Percentiles rank a stretch among this genome's conserved stretches.
Conservation (phyloP, 2,329 filamentous ascomycete genomes). For the Clarireedia paspali region DNA sequence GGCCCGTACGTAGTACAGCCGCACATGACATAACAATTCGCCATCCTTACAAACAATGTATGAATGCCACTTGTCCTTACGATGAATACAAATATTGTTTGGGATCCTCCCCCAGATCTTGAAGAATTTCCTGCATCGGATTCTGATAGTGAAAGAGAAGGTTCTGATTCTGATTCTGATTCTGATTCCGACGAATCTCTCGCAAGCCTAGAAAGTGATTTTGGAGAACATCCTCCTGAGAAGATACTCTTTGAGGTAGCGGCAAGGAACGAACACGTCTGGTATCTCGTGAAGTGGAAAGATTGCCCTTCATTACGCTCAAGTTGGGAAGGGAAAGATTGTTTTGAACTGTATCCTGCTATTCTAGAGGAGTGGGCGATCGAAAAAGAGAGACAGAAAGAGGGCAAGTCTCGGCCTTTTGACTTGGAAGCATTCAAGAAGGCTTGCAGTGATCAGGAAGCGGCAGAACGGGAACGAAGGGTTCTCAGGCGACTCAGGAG, state of each 20-base stretch:
- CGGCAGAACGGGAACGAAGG: conserved; percentile 21
- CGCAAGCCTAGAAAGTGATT: conserved; percentile 27
- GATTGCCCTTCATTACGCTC: conserved; percentile 28
- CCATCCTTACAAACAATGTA: not conserved
- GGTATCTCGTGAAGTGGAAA: conserved; percentile 30
- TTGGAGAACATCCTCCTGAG: conserved; percentile 26
- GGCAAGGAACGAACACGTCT: conserved; percentile 19
- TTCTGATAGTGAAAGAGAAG: conserved; percentile 17
- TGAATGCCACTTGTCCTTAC: conserved; percentile 26
- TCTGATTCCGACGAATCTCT: conserved; percentile 22
- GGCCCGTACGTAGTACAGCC: not conserved
- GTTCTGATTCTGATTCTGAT: conserved; percentile 10
- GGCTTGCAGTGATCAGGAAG: conserved; percentile 23
- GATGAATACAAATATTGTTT: conserved; percentile 16
- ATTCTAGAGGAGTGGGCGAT: conserved; percentile 25
- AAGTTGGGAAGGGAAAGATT: conserved; percentile 24
- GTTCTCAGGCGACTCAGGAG: conserved; percentile 25
- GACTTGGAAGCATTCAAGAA: conserved; percentile 24
- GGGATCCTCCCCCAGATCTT: not conserved
- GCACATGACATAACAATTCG: not conserved
- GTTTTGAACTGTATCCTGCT: conserved; percentile 19
- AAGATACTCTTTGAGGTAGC: conserved; percentile 25
- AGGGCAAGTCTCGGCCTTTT: conserved; percentile 26
- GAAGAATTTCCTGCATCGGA: conserved; percentile 13
- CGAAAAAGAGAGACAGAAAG: conserved; percentile 23